phyloP scores from a whole-genome alignment of 306 rosid species.

The Glycine tomentella region DNA sequence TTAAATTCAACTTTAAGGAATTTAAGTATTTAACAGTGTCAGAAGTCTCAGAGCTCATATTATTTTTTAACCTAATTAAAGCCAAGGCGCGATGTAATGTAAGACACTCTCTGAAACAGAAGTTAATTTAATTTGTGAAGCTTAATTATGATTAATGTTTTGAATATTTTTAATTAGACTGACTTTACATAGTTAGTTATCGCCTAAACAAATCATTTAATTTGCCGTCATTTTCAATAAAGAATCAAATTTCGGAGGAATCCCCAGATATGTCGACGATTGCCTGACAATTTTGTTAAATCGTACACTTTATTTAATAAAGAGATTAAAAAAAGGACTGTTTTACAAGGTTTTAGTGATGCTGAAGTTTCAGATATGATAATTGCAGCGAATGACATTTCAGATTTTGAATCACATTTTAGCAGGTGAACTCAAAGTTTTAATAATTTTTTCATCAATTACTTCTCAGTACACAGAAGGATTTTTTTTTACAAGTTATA shows the following conservation, averaged over 20 bases:
- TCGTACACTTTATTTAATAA: constrained; percentile 38
- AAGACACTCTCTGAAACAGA: constrained; percentile 40
- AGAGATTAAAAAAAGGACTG: not conserved
- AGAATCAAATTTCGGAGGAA: constrained; percentile 48
- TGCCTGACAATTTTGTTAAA: constrained; percentile 50
- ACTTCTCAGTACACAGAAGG: too few relatives aligned
- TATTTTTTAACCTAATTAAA: constrained; percentile 40
- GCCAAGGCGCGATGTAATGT: constrained; percentile 56
- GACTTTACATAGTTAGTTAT: constrained; percentile 41
- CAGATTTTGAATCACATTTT: not conserved
- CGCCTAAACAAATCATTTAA: constrained; percentile 49
- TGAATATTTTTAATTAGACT: constrained; percentile 33
- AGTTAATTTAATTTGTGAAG: constrained; percentile 20
- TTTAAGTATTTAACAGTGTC: constrained; percentile 53
- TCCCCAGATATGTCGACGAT: constrained; percentile 58
- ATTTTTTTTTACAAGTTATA: too few relatives aligned
- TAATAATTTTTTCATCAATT: too few relatives aligned
- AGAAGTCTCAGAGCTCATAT: constrained; percentile 45
- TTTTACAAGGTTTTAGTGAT: not conserved
- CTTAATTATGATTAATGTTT: constrained; percentile 28
- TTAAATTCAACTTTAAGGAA: constrained; percentile 25
- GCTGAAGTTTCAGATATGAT: not conserved
- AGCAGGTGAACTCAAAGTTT: not conserved
- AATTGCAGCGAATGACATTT: constrained; percentile 6
- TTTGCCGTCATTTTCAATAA: constrained; percentile 61